Evolutionary conservation across 106 monocot genomes (phyloP), one percentile per base, ranked within the genome.

Genomic region (Dendrobium nobile): DNA sequence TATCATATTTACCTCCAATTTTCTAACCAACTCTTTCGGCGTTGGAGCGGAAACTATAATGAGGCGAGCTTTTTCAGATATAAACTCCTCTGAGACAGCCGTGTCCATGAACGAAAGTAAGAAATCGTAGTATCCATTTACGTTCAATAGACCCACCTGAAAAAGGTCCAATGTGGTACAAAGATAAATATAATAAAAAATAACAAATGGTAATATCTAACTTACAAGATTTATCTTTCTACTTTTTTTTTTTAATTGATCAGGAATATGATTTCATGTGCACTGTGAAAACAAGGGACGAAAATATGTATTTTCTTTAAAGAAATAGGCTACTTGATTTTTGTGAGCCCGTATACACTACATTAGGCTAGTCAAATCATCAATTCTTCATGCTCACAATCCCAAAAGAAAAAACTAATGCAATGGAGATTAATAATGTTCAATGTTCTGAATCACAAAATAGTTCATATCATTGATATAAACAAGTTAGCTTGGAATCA

Each of bases 131-230:
- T 80, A 88, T 18, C 88, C 88, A 78, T 88, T 82, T 16, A 88
- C 88, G 65, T 88, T 88, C 73, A 88, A 54, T 22, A 85, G 83
- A 44, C 88, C 88, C 54, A 88, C 85, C 88, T 88, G 82, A 10
- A 43, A 44, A 75, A 2, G 4, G 9, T 20, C 20, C 17, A 41
- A 5, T 19, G 8, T 41, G 41, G 41, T 19, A 15, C 31, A 59
- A 45, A 10, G 33, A 58, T 19, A 41, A 73, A 41, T 41, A 17
- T 1, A 73, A 41, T 45, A 7, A 45, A 45, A 37, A 37, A 37
- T 37, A 37, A 2, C 37, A 37, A 37, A 37, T 37, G 45, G 45
- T 45, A 5, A 7, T 0, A 45, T 45, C 45, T 45, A 9, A 9
- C 45, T 45, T 7, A 45, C 45, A 45, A 45, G 45, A 45, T 7